phyloP scores from a whole-genome alignment of 495 filamentous ascomycete species.

The Lophium mytilinum region DNA sequence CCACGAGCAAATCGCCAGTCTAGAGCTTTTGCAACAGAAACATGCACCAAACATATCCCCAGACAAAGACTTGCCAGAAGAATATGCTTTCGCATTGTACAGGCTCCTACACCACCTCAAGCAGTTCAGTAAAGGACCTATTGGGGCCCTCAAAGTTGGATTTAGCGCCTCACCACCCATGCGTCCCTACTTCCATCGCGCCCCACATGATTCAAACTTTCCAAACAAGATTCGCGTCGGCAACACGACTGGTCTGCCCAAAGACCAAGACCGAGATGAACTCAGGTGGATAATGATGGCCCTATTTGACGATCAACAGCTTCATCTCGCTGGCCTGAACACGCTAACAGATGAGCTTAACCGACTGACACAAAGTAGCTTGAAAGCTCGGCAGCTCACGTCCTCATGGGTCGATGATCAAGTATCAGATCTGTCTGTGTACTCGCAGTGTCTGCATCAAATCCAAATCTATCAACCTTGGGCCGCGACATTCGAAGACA shows the following conservation, averaged over 20 bases:
- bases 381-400: constrained; percentile 30
- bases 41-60: constrained; percentile 27
- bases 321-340: constrained; percentile 29
- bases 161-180: constrained; percentile 30
- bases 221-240: constrained; percentile 9
- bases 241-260: constrained; percentile 1
- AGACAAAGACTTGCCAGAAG: constrained; percentile 30
- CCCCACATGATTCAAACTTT: constrained; percentile 16
- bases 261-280: constrained; percentile 13
- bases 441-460: constrained; percentile 36
- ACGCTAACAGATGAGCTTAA: constrained; percentile 42
- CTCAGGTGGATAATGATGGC: constrained; percentile 33
- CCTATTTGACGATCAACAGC: constrained; percentile 24
- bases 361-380: constrained; percentile 35
- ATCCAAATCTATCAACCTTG: constrained; percentile 43
- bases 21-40: constrained; percentile 27
- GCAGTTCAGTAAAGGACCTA: constrained; percentile 20
- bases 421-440: constrained; percentile 40
- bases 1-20: constrained; percentile 25
- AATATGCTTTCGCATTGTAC: constrained; percentile 31
- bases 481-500: constrained; percentile 34
- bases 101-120: constrained; percentile 32
- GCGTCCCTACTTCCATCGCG: constrained; percentile 24
- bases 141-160: constrained; percentile 2
- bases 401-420: constrained; percentile 32